Evolutionary conservation across 139 green algal species (phyloP).

Genomic region (Chlamydomonas sp.): DNA sequence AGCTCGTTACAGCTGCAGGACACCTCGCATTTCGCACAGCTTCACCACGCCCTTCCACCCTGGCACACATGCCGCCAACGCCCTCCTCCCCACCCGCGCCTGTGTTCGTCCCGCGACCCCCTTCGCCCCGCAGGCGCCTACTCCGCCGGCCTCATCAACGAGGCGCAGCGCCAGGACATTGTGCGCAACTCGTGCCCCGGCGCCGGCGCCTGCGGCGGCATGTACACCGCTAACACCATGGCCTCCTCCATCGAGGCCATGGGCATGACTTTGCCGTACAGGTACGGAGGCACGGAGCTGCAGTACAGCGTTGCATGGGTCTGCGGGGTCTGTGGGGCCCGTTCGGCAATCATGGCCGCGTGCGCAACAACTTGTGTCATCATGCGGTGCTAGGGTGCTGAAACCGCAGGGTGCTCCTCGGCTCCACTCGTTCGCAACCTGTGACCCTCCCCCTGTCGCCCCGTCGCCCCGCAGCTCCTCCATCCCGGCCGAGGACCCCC

Average conservation of each 20-base stretch:
- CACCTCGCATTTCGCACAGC: neutral
- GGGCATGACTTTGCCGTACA: slow-evolving; percentile 97
- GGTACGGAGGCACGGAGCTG: slow-evolving; percentile 21
- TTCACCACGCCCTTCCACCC: neutral
- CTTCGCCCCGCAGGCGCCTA: slow-evolving; percentile 67
- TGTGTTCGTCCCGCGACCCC: neutral
- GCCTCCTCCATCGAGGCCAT: slow-evolving; percentile 95
- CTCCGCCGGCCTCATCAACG: slow-evolving; percentile 83
- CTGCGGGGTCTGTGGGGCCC: neutral
- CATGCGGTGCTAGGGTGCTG: neutral
- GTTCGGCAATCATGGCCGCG: neutral
- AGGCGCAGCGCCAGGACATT: slow-evolving; percentile 90
- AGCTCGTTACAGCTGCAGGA: slow-evolving; percentile 20
- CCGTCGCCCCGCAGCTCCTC: slow-evolving; percentile 57
- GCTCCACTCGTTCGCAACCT: neutral
- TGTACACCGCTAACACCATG: slow-evolving; percentile 99
- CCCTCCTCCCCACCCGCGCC: neutral
- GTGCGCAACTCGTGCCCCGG: slow-evolving; percentile 94
- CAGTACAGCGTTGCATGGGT: neutral
- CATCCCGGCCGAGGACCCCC: slow-evolving; percentile 93
- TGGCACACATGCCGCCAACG: neutral
- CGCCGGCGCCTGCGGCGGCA: slow-evolving; percentile 88
- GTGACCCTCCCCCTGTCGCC: neutral
- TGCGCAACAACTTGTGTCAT: too few species aligned
- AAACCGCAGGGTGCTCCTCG: neutral